A percentile compares a stretch with the other conserved stretches of the same genome.
phyloP scores from a whole-genome alignment of 192 early-diverging fungal genomes.

The Lunasporangiospora selenospora region DNA sequence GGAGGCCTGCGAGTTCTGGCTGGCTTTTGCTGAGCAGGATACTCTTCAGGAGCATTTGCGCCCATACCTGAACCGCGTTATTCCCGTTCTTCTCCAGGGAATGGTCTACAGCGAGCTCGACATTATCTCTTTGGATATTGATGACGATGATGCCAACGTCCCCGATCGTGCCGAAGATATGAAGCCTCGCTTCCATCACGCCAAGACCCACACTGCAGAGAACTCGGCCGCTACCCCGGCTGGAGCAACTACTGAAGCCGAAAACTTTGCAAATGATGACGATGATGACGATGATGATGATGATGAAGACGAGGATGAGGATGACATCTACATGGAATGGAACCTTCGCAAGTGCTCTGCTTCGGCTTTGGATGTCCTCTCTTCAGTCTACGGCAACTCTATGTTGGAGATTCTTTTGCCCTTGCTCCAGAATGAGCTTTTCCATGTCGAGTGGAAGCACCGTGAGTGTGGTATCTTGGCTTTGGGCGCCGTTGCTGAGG shows the following conservation, averaged over 20 bases:
- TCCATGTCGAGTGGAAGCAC: slow-evolving; percentile 86
- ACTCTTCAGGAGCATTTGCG: slow-evolving; percentile 74
- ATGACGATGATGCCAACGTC: slow-evolving; percentile 86
- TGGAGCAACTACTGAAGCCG: slow-evolving; percentile 9
- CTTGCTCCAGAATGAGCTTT: slow-evolving; percentile 81
- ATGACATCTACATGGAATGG: slow-evolving; percentile 91
- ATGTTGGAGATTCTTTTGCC: slow-evolving; percentile 89
- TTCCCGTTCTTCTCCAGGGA: slow-evolving; percentile 91
- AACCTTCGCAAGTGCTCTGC: slow-evolving; percentile 99
- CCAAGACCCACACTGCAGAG: slow-evolving; percentile 77
- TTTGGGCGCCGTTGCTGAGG: slow-evolving; percentile 97
- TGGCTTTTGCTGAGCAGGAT: slow-evolving; percentile 95
- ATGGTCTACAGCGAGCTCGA: slow-evolving; percentile 99
- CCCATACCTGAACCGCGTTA: slow-evolving; percentile 74
- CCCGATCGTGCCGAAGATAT: slow-evolving; percentile 94
- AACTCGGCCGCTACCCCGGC: slow-evolving; percentile 54
- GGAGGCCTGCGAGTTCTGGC: slow-evolving; percentile 99
- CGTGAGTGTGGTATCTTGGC: slow-evolving; percentile 97
- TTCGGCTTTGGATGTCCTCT: slow-evolving; percentile 93
- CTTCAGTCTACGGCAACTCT: slow-evolving; percentile 86
- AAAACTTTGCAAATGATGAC: slow-evolving; percentile 50
- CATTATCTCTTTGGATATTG: slow-evolving; percentile 74
- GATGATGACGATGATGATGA: slow-evolving; percentile 88
- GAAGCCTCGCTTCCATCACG: slow-evolving; percentile 92
- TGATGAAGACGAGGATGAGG: slow-evolving; percentile 86